A percentile compares a stretch with the other conserved stretches of the same genome.
Evolutionary conservation across 2,329 filamentous ascomycete genomes (phyloP).

Genomic region (Trichoderma cornu-damae): DNA sequence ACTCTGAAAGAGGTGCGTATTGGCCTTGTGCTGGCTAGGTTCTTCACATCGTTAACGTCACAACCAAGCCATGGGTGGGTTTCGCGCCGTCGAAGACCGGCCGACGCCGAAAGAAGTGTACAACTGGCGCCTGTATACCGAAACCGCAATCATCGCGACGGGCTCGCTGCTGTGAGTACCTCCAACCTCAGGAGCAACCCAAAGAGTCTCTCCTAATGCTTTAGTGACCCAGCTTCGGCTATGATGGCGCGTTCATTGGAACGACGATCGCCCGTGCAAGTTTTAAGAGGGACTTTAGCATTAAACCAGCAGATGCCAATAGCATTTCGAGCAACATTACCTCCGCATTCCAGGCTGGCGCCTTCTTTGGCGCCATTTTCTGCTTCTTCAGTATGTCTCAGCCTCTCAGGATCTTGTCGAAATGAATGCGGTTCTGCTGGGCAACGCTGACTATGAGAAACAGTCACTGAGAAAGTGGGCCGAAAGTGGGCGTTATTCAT

Average conservation of each 20-base stretch:
- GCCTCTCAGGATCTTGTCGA: background rate
- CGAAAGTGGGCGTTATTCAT: slow-evolving; percentile 45
- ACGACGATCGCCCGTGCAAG: slow-evolving; percentile 47
- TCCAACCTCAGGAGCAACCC: rapidly evolving
- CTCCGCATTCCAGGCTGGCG: slow-evolving; percentile 45
- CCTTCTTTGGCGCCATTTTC: slow-evolving; percentile 49
- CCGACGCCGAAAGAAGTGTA: slow-evolving; percentile 53
- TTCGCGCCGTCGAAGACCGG: slow-evolving; percentile 49
- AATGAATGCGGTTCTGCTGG: background rate
- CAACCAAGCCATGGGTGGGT: slow-evolving; percentile 31
- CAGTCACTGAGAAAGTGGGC: slow-evolving; percentile 44
- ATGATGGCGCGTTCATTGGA: slow-evolving; percentile 51
- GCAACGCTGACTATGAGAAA: background rate
- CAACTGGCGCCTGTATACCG: slow-evolving; percentile 47
- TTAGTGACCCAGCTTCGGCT: slow-evolving; percentile 41
- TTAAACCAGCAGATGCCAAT: slow-evolving; percentile 28
- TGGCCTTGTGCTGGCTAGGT: no score
- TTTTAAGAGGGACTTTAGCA: slow-evolving; percentile 41
- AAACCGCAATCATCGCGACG: slow-evolving; percentile 45
- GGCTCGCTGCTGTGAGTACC: slow-evolving; percentile 37
- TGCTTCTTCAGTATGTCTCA: slow-evolving; percentile 35
- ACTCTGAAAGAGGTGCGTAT: background rate
- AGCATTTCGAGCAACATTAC: slow-evolving; percentile 42
- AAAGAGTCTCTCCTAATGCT: background rate
- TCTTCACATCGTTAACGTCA: background rate